Conservation (phyloP, 1,284 basidiomycete species). For the Ganoderma multipileum region DNA sequence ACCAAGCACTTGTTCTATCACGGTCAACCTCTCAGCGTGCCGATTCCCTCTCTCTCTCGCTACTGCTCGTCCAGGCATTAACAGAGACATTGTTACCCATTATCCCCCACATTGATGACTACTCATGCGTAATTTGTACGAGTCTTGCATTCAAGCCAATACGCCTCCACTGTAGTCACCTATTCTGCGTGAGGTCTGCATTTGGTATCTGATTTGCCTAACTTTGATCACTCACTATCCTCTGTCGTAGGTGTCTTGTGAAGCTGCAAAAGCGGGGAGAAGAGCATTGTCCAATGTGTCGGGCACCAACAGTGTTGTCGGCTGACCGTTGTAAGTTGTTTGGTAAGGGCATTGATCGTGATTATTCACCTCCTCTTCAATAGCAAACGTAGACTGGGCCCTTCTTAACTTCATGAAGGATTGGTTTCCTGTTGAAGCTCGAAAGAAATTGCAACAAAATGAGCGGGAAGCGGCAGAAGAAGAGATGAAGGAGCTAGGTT, state of each 20-base stretch:
- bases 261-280: conserved; percentile 92
- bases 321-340: conserved; percentile 74
- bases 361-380: not conserved
- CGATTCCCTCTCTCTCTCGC: conserved; percentile 60
- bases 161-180: conserved; percentile 82
- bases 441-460: conserved; percentile 80
- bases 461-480: conserved; percentile 80
- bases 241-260: conserved; percentile 73
- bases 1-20: conserved; percentile 20
- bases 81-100: conserved; percentile 87
- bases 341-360: not conserved
- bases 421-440: conserved; percentile 92
- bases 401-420: conserved; percentile 87
- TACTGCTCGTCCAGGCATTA: conserved; percentile 85
- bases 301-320: conserved; percentile 75
- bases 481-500: conserved; percentile 69
- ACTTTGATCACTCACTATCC: not conserved
- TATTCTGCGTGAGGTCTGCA: conserved; percentile 85
- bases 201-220: not conserved
- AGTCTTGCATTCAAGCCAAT: conserved; percentile 91
- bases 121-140: conserved; percentile 80
- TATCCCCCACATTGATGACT: conserved; percentile 85
- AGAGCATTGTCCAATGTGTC: conserved; percentile 87
- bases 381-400: conserved; percentile 84
- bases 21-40: conserved; percentile 17